Evolutionary conservation across 768 basidiomycete species (phyloP), one percentile per base, ranked within the genome.

Genomic region (Termitomyces titanicus): DNA sequence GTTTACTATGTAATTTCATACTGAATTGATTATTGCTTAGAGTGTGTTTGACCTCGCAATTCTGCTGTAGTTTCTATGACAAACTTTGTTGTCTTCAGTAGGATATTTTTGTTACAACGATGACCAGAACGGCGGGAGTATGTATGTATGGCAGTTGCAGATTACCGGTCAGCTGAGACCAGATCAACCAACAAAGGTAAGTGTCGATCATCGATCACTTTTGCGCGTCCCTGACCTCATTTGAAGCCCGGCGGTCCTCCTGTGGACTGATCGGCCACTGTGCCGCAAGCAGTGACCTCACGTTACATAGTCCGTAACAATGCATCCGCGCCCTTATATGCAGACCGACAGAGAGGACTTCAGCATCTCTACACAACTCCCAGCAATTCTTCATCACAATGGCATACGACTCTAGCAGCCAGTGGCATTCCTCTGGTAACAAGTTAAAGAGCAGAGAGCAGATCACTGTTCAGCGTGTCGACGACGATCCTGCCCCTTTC

Each of bases 161-260:
- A 3, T 29, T 9, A 29, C 29, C 29, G 29, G 29, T 29, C 29
- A 29, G 3, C 9, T 29, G 29, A 42, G 40, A 42, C 40, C 12
- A 2, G 9, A 29, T 29, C 29, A 11, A 45, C 44, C 20, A 25
- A 13, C 22, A 18, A 43, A 11, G 39, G 20, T 7, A 22, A 12
- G 20, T 40, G 24, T 47, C 37, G 53, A 54, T 46, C 45, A 53
- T 10, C 43, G 51, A 53, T 53, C 51, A 53, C 24, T 45, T 22
- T 35, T 12, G 4, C 46, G 27, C 22, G 49, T 39, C 15, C 8
- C 25, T 29, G 10, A 9, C 15, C 24, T 15, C 20, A 47, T 34
- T 47, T 22, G 20, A 20, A 15, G 13, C 22, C 6, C 22, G 47
- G 15, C 9, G n/a, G 9, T 34, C 25, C n/a, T 33, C 17, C 48